phyloP scores from a whole-genome alignment of 2,329 filamentous ascomycete genomes.

The Penicillium sp. region DNA sequence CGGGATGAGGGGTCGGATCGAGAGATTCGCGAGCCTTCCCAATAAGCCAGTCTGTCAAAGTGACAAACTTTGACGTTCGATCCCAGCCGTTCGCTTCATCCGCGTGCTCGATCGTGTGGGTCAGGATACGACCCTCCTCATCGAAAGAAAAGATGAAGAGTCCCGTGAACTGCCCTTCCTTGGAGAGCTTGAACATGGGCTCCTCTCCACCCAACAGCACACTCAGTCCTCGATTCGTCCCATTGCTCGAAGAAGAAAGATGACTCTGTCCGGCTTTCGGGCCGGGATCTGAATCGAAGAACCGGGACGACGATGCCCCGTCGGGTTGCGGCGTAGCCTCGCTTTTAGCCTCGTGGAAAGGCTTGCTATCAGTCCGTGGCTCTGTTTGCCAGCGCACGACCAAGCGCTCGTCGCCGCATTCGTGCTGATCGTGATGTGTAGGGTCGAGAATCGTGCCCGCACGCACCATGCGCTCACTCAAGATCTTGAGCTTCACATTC shows the following conservation, averaged over 20 bases:
- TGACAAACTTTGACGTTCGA: constrained; percentile 76
- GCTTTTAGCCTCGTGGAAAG: constrained; percentile 13
- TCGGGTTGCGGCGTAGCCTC: not conserved
- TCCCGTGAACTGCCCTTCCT: constrained; percentile 75
- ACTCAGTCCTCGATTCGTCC: constrained; percentile 37
- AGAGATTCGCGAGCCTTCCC: constrained; percentile 61
- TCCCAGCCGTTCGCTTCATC: constrained; percentile 81
- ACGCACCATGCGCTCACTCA: constrained; percentile 82
- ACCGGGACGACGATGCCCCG: not conserved
- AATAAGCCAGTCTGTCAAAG: constrained; percentile 88
- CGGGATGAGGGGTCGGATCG: constrained; percentile 23
- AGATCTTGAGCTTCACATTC: constrained; percentile 79
- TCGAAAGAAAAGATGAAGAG: constrained; percentile 97
- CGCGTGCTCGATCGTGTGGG: constrained; percentile 89
- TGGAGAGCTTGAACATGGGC: constrained; percentile 46
- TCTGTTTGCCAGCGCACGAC: constrained; percentile 83
- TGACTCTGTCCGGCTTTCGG: constrained; percentile 9
- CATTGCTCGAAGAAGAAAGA: constrained; percentile 23
- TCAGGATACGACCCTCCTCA: constrained; percentile 70
- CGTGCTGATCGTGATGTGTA: constrained; percentile 28
- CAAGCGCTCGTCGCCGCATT: constrained; percentile 62
- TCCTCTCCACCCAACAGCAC: constrained; percentile 50
- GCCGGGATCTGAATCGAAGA: not conserved
- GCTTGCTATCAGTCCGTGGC: constrained; percentile 29
- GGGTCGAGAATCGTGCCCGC: constrained; percentile 39